A percentile compares a stretch with the other conserved stretches of the same genome.
phyloP scores from a whole-genome alignment of 805 yeast species.

The Metschnikowia santaceciliae region DNA sequence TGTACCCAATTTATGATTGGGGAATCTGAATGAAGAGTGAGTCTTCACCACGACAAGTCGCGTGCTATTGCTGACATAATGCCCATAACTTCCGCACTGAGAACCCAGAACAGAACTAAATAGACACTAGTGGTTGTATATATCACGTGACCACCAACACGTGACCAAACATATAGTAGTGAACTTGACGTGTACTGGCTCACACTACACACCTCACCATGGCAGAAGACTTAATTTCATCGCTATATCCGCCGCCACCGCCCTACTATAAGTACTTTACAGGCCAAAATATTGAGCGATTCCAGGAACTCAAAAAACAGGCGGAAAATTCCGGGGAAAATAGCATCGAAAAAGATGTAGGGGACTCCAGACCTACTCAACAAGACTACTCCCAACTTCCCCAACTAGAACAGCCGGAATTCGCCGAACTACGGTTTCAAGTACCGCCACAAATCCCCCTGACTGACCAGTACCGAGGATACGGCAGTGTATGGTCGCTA shows the following conservation, averaged over 20 bases:
- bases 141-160: neutral
- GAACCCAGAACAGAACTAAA: too few relatives aligned
- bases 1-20: too few relatives aligned
- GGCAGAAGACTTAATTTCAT: slow-evolving; percentile 44
- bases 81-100: too few relatives aligned
- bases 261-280: slow-evolving; percentile 75
- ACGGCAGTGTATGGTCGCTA: slow-evolving; percentile 87
- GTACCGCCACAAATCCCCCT: slow-evolving; percentile 63
- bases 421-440: slow-evolving; percentile 50
- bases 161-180: too few relatives aligned
- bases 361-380: too few relatives aligned
- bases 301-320: slow-evolving; percentile 25
- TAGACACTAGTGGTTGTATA: too few relatives aligned
- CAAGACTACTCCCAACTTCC: neutral
- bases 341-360: too few relatives aligned
- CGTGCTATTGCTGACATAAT: too few relatives aligned
- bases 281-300: slow-evolving; percentile 52
- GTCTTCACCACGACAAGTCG: too few relatives aligned
- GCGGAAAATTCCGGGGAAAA: neutral
- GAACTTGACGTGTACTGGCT: neutral
- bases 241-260: slow-evolving; percentile 95
- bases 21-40: too few relatives aligned
- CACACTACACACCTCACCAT: slow-evolving; percentile 2
- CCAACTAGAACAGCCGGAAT: slow-evolving; percentile 19
- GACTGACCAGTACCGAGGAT: slow-evolving; percentile 71